Conservation (phyloP, 2,329 filamentous ascomycete genomes). For the Triangularia verruculosa region DNA sequence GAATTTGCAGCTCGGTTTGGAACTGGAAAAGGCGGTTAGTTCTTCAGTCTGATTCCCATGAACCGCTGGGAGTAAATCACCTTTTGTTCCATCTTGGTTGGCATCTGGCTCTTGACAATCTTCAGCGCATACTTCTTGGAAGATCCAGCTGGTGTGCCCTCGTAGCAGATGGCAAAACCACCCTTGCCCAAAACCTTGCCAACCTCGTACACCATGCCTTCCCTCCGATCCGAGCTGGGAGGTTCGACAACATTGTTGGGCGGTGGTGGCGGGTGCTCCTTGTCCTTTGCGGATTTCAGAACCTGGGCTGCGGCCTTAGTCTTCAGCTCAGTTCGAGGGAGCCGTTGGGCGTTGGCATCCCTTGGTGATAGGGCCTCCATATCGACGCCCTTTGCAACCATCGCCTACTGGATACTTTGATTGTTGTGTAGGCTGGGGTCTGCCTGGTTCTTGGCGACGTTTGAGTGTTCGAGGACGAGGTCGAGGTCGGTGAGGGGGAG, state of each 20-base stretch:
- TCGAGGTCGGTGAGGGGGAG: background rate
- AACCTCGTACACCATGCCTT: conserved; percentile 70
- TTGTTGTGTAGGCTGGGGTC: background rate
- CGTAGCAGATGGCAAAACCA: conserved; percentile 79
- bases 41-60: background rate
- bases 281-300: conserved; percentile 57
- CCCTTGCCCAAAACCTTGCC: conserved; percentile 75
- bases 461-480: background rate
- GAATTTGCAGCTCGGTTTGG: conserved; percentile 88
- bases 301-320: conserved; percentile 48
- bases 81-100: conserved; percentile 80
- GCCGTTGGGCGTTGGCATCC: conserved; percentile 60
- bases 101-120: conserved; percentile 81
- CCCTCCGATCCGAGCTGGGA: conserved; percentile 64
- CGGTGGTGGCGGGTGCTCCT: conserved; percentile 65
- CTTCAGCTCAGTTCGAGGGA: conserved; percentile 49
- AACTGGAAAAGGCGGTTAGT: conserved; percentile 45
- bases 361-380: conserved; percentile 63
- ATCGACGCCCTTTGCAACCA: conserved; percentile 51
- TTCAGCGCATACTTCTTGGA: conserved; percentile 72
- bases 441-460: background rate
- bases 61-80: conserved; percentile 39
- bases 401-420: conserved; percentile 25
- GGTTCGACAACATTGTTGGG: conserved; percentile 59
- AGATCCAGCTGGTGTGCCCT: conserved; percentile 63